phyloP scores from a whole-genome alignment of 768 basidiomycete species.

The Auricularia auricula-judae region DNA sequence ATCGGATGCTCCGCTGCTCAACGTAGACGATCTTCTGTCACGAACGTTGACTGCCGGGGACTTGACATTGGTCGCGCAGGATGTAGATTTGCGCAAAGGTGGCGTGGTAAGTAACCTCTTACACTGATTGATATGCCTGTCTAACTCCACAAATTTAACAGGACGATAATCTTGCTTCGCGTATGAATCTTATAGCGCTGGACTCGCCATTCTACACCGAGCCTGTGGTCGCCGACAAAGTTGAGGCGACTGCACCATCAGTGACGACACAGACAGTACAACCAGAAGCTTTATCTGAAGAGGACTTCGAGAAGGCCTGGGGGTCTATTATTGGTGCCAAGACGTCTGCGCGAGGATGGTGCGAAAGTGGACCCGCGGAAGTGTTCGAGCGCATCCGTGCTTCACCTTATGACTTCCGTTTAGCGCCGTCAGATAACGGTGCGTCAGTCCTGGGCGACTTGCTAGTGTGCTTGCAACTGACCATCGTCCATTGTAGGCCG shows the following conservation, averaged over 20 bases:
- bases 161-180: conserved; percentile 10
- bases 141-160: conserved; percentile 20
- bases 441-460: neutral
- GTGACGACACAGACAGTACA: neutral
- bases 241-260: conserved; percentile 2
- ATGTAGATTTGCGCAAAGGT: conserved; percentile 19
- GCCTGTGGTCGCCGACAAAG: conserved; percentile 13
- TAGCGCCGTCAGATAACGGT: neutral
- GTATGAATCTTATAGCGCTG: conserved; percentile 56
- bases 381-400: conserved; percentile 16
- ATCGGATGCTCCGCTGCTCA: conserved; percentile 18
- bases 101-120: conserved; percentile 7
- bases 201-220: conserved; percentile 60
- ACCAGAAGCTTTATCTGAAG: conserved; percentile 7
- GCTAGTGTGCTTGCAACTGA: neutral
- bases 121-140: conserved; percentile 15
- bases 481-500: neutral
- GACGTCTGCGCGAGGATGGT: conserved; percentile 51
- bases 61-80: conserved; percentile 28
- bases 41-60: conserved; percentile 32
- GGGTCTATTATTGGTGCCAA: conserved; percentile 24
- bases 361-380: conserved; percentile 40
- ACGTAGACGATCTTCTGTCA: conserved; percentile 16
- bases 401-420: neutral
- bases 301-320: conserved; percentile 49